Evolutionary conservation across 345 rosid genomes (phyloP).

Genomic region (Linum tenue): DNA sequence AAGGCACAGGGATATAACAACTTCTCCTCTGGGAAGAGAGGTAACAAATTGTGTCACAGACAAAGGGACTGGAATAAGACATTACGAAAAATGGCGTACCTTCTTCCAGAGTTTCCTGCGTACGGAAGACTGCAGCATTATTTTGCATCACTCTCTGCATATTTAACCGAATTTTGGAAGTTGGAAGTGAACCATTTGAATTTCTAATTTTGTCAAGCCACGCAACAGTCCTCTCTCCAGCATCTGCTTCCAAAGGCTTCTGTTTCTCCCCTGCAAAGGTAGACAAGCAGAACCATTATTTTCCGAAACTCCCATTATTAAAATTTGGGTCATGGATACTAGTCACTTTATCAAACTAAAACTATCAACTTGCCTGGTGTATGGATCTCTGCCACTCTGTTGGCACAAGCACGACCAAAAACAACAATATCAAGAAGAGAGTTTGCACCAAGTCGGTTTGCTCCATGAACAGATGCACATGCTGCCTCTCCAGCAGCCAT

Average conservation of each 20-base stretch:
- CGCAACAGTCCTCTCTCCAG: slow-evolving; percentile 82
- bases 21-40: too few relatives aligned
- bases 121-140: slow-evolving; percentile 97
- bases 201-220: slow-evolving; percentile 87
- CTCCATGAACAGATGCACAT: slow-evolving; percentile 99
- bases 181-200: slow-evolving; percentile 77
- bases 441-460: slow-evolving; percentile 96
- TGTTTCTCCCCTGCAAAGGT: slow-evolving; percentile 64
- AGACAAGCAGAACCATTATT: background rate
- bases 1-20: background rate
- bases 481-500: slow-evolving; percentile 99
- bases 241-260: slow-evolving; percentile 77
- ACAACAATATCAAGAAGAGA: slow-evolving; percentile 98
- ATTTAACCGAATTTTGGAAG: slow-evolving; percentile 77
- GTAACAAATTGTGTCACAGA: too few relatives aligned
- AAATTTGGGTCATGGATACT: background rate
- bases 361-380: slow-evolving; percentile 51
- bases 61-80: background rate
- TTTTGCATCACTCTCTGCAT: slow-evolving; percentile 98
- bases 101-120: slow-evolving; percentile 95
- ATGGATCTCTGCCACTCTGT: slow-evolving; percentile 79
- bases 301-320: background rate
- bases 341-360: background rate
- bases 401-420: slow-evolving; percentile 97
- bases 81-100: slow-evolving; percentile 28